Conservation (phyloP, 139 green algal species). For the Volvox africanus region DNA sequence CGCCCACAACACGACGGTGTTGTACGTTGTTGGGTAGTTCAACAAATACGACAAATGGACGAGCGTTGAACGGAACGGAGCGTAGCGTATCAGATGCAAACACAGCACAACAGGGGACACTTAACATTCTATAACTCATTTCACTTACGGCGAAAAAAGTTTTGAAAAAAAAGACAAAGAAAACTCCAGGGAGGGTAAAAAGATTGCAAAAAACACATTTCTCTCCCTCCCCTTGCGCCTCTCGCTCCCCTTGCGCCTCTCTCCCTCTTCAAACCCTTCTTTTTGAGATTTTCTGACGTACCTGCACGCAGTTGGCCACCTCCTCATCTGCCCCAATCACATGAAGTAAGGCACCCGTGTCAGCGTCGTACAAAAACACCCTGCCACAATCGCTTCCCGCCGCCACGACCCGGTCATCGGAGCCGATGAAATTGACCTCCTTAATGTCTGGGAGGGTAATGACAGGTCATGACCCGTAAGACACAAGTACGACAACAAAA, state of each 20-base stretch:
- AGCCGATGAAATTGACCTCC: constrained; percentile 78
- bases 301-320: constrained; percentile 85
- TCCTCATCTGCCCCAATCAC: constrained; percentile 82
- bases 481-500: neutral
- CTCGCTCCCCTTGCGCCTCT: too few relatives aligned
- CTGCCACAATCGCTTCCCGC: constrained; percentile 83
- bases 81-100: neutral
- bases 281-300: too few relatives aligned
- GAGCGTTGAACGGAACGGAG: neutral
- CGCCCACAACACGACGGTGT: neutral
- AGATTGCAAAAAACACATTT: too few relatives aligned
- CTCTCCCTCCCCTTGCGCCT: neutral
- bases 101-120: neutral
- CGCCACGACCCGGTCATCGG: constrained; percentile 77
- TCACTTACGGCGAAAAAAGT: neutral
- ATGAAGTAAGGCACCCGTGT: constrained; percentile 57
- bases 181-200: neutral
- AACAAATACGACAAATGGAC: neutral
- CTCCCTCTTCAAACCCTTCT: too few relatives aligned
- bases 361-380: constrained; percentile 83
- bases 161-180: neutral
- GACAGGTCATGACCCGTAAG: neutral
- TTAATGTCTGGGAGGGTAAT: constrained; percentile 83
- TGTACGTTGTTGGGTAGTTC: neutral
- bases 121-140: neutral